Evolutionary conservation across 371 early-diverging fungal species (phyloP).

Genomic region (Caulochytrium protostelioides): DNA sequence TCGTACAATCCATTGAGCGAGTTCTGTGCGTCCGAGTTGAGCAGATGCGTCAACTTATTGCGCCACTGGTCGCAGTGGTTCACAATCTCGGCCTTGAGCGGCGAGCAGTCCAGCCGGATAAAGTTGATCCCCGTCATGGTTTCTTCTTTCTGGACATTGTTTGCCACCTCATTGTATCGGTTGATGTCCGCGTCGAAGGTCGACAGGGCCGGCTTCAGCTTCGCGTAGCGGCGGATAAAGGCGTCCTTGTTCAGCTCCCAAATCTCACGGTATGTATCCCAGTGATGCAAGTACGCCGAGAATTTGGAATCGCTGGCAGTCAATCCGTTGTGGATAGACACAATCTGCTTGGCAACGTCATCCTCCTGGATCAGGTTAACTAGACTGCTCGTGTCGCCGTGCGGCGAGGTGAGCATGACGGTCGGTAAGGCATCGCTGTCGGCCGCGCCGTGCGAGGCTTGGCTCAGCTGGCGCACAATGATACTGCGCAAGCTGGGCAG

Average conservation of each 20-base stretch:
- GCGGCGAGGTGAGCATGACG: no score
- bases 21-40: slow-evolving; percentile 26
- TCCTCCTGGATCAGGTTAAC: no score
- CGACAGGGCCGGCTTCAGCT: slow-evolving; percentile 34
- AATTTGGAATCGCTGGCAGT: slow-evolving; percentile 23
- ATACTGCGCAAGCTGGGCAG: slow-evolving; percentile 14
- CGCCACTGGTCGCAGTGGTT: slow-evolving; percentile 33
- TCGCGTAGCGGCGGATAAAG: slow-evolving; percentile 34
- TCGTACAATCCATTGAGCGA: slow-evolving; percentile 23
- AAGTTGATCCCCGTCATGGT: slow-evolving; percentile 32
- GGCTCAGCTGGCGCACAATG: slow-evolving; percentile 4
- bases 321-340: slow-evolving; percentile 29
- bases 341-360: slow-evolving; percentile 28
- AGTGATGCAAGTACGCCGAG: slow-evolving; percentile 26
- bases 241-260: slow-evolving; percentile 45
- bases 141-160: slow-evolving; percentile 38
- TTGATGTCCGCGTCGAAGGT: slow-evolving; percentile 39
- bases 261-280: slow-evolving; percentile 37
- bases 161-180: slow-evolving; percentile 35
- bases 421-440: no score
- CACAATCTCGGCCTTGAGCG: slow-evolving; percentile 29
- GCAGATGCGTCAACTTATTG: slow-evolving; percentile 28
- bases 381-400: no score
- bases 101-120: slow-evolving; percentile 28
- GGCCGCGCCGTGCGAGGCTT: neutral